phyloP scores from a whole-genome alignment of 1,284 basidiomycete species.

The Agroathelia rolfsii region DNA sequence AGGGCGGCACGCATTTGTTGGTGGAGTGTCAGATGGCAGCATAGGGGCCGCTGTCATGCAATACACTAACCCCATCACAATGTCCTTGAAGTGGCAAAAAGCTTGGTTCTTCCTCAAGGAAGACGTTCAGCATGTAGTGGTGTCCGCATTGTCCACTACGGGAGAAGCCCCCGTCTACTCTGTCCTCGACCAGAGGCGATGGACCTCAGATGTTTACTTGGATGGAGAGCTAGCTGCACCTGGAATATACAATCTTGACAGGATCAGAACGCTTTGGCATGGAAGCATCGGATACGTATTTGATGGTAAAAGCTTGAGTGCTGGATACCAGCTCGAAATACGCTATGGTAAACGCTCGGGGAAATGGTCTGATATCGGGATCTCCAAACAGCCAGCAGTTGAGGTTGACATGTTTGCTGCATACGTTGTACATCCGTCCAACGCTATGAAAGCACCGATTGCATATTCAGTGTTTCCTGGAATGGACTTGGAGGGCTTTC shows the following conservation, averaged over 20 bases:
- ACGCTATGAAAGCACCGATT: conserved; percentile 22
- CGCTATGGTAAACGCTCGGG: conserved; percentile 37
- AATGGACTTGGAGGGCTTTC: conserved; percentile 24
- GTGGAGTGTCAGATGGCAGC: conserved; percentile 47
- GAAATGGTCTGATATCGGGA: conserved; percentile 57
- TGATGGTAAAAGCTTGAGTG: conserved; percentile 8
- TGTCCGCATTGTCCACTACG: conserved; percentile 37
- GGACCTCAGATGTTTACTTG: conserved; percentile 31
- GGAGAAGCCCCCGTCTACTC: conserved; percentile 41
- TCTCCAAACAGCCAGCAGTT: conserved; percentile 37
- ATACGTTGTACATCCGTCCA: conserved; percentile 37
- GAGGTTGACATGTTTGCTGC: conserved; percentile 54
- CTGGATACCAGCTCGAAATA: background rate
- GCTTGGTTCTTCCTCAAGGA: conserved; percentile 63
- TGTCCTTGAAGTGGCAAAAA: conserved; percentile 52
- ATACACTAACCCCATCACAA: conserved; percentile 50
- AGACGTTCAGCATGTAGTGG: conserved; percentile 52
- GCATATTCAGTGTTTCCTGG: conserved; percentile 51
- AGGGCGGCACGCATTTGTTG: conserved; percentile 49
- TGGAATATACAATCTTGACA: conserved; percentile 25
- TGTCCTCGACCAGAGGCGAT: conserved; percentile 54
- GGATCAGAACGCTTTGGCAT: conserved; percentile 40
- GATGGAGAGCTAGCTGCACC: conserved; percentile 25
- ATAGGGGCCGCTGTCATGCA: conserved; percentile 50
- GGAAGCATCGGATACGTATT: conserved; percentile 46